These are phyloP conservation scores for Ziziphus jujuba DNA, from an alignment of 306 rosid species.

Conservation along the genomic window DNA sequence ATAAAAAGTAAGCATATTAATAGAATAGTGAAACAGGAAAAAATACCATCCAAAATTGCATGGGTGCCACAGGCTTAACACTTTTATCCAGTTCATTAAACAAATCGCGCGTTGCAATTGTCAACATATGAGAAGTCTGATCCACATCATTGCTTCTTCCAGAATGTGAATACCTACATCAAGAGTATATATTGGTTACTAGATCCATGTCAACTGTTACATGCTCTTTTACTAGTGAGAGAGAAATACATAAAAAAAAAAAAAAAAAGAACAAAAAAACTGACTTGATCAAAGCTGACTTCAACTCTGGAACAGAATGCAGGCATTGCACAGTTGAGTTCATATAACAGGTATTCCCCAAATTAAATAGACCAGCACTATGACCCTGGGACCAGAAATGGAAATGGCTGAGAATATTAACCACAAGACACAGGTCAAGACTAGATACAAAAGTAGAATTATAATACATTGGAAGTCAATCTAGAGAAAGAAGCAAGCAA, in stretches of 20 bases:
- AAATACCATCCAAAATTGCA: slow-evolving; percentile 99
- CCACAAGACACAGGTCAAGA: neutral
- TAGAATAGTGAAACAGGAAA: slow-evolving; percentile 18
- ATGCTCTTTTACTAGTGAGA: slow-evolving; percentile 8
- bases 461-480: neutral
- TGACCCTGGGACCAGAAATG: slow-evolving; percentile 63
- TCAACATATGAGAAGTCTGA: slow-evolving; percentile 88
- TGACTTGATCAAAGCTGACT: slow-evolving; percentile 84
- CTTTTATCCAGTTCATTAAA: slow-evolving; percentile 88
- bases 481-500: neutral
- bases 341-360: slow-evolving; percentile 99
- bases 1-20: slow-evolving; percentile 2
- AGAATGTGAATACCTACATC: slow-evolving; percentile 69
- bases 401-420: slow-evolving; percentile 5
- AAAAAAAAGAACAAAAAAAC: slow-evolving; percentile 22
- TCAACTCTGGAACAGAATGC: slow-evolving; percentile 98
- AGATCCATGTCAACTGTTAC: slow-evolving; percentile 7
- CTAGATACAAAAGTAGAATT: neutral
- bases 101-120: slow-evolving; percentile 86
- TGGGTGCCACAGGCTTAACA: slow-evolving; percentile 92
- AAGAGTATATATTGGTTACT: slow-evolving; percentile 2
- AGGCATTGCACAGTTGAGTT: slow-evolving; percentile 96
- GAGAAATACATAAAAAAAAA: neutral
- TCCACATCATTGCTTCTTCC: slow-evolving; percentile 81
- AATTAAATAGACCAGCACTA: slow-evolving; percentile 85